phyloP scores from a whole-genome alignment of 495 filamentous ascomycete species.

The Penicillium ucsense region DNA sequence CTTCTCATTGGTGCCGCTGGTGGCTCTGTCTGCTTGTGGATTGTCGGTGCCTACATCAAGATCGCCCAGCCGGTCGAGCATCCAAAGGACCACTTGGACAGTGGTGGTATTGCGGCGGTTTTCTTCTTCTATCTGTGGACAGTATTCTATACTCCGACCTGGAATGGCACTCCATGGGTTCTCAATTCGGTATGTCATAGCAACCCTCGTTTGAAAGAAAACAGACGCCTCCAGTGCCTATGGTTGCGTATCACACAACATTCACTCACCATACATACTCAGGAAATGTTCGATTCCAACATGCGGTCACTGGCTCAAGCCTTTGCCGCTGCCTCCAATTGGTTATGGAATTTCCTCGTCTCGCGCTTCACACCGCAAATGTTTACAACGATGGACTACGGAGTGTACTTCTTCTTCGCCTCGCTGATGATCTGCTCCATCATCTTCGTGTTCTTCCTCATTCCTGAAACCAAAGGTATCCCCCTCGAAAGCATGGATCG shows the following conservation, averaged over 20 bases:
- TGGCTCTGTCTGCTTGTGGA: conserved; percentile 62
- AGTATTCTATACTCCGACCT: conserved; percentile 64
- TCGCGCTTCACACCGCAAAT: conserved; percentile 64
- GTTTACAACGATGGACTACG: conserved; percentile 58
- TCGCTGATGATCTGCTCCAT: conserved; percentile 56
- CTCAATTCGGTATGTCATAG: conserved; percentile 40
- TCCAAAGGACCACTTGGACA: conserved; percentile 27
- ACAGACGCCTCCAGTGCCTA: too few species aligned
- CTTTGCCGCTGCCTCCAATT: conserved; percentile 58
- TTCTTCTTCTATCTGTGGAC: conserved; percentile 80
- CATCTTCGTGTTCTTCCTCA: conserved; percentile 55
- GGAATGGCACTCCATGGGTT: conserved; percentile 66
- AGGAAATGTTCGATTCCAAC: conserved; percentile 52
- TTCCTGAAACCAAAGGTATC: conserved; percentile 56
- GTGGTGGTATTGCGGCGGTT: conserved; percentile 57
- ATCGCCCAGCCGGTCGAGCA: conserved; percentile 38
- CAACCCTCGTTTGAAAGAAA: too few species aligned
- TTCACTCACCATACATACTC: background rate
- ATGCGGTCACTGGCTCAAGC: conserved; percentile 59
- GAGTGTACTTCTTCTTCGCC: conserved; percentile 72
- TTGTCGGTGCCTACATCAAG: conserved; percentile 65
- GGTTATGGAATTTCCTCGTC: conserved; percentile 70
- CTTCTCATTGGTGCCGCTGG: conserved; percentile 66
- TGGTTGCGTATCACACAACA: too few species aligned
- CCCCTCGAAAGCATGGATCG: conserved; percentile 41